Base-by-base conservation (phyloP, 2,329 filamentous ascomycete species). In the Alternaria alternata region DNA sequence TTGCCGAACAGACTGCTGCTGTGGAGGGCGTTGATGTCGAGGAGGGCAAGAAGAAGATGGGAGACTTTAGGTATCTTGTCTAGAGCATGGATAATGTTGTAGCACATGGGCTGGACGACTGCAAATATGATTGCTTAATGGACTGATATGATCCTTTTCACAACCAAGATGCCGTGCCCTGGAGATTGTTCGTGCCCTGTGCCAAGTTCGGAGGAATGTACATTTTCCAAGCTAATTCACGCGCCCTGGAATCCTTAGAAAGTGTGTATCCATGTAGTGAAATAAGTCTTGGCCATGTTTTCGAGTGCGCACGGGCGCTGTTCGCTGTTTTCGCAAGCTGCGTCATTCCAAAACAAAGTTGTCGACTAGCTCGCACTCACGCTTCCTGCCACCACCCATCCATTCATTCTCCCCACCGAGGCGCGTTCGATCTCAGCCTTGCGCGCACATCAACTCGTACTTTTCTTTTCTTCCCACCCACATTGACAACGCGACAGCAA, bases 11-110 rank as follows among this genome's bases (percentile, higher is more conserved):
- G 64, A 76, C 74, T 7, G 72, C 73, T 1, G 63, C 66, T 49
- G 65, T 62, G 2, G 73, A 75, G 57, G 74, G 73, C 5, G 58
- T 72, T 7, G 67, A 54, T 44, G 63, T 75, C 7, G 73, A 77
- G 52, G 71, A 75, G 53, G 73, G 70, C 7, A 64, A 61, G 53
- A 65, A 62, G 38, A 42, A 73, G 62, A 64, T 70, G 61, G 68
- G 70, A 52, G 73, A 73, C 3, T 77, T 75, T 58, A 73, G 75
- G 47, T 77, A 77, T 54, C 58, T 77, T 8, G 69, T 76, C 1
- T 77, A 46, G 52, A 48, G 12, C 18, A 36, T 12, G 38, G 38
- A n/a, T 16, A 39, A 2, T 12, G 8, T 7, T 41, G 3, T 41
- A 22, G n/a, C 4, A n/a, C 5, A 41, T 41, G 20, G 18, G 2